Evolutionary conservation across 208 protist genomes (phyloP), one percentile per base, ranked within the genome.

Genomic region (Tritrichomonas musculus): DNA sequence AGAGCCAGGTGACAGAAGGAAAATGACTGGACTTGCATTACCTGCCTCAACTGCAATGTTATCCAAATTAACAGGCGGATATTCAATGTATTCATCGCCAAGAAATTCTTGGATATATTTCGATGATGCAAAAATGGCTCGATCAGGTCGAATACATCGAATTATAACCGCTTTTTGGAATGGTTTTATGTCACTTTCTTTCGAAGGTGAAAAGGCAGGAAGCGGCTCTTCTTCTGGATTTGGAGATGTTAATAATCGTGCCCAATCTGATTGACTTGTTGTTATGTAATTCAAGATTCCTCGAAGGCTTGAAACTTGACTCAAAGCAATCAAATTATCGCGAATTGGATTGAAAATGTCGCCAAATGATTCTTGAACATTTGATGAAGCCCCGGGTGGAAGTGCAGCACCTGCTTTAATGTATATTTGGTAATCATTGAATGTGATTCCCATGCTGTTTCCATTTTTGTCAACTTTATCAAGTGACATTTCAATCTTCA

Each of bases 341-440:
- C 20, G 1, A 44, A 77, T 33, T 20, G 27, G 69, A 47, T 36
- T 5, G 20, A 77, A 77, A 4, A 77, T 77, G 2, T 39, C 33
- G 39, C 2, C 14, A n/a, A 77, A 44, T 47, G 4, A 33, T 36
- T 44, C 69, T 47, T 77, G 33, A 17, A 60, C 11, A n/a, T n/a
- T n/a, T 22, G 53, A 60, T 47, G 39, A 94, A 93, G 72, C 97
- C n/a, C 33, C 44, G n/a, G 14, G 9, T 36, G 77, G 95, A 36
- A 99, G 94, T 30, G 96, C 97, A 50, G 97, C 97, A 82, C 98
- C 98, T 88, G 97, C 98, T 95, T 98, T 98, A 73, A 99, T 95
- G 25, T 98, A 96, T 41, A 25, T 92, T 60, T 96, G 96, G 93
- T 93, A 92, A 33, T 94, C 94, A 47, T 72, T 64, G 27, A 44